Conservation (phyloP, 2,329 filamentous ascomycete genomes). For the Botryotinia convoluta region DNA sequence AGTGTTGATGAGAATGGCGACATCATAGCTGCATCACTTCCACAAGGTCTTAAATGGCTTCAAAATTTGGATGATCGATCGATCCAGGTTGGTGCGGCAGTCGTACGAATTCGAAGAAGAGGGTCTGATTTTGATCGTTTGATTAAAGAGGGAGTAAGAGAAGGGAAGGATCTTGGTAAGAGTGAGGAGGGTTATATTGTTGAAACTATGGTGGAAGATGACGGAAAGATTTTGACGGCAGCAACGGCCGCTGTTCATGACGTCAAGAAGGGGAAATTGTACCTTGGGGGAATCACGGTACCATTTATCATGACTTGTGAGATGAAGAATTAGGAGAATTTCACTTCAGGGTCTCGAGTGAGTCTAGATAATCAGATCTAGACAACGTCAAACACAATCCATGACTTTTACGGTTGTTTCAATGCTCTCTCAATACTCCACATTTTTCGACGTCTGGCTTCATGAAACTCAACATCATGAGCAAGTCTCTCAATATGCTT, state of each 20-base stretch:
- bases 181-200: slow-evolving; percentile 1
- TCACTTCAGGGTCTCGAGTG: neutral
- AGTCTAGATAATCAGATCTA: neutral
- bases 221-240: neutral
- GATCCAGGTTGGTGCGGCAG: neutral
- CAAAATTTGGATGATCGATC: slow-evolving; percentile 32
- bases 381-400: neutral
- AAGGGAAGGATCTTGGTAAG: neutral
- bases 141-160: neutral
- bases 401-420: neutral
- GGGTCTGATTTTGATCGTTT: neutral
- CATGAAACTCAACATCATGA: no score
- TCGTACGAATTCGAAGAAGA: slow-evolving; percentile 12
- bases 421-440: neutral
- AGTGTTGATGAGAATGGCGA: slow-evolving; percentile 40
- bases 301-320: slow-evolving; percentile 15
- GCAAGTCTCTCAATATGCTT: neutral
- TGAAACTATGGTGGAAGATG: slow-evolving; percentile 17
- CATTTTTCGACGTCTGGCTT: no score
- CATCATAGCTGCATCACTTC: slow-evolving; percentile 39
- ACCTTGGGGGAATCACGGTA: neutral
- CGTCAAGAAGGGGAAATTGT: neutral
- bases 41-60: slow-evolving; percentile 31
- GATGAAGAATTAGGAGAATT: neutral
- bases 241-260: slow-evolving; percentile 16